A percentile compares a stretch with the other conserved stretches of the same genome.
These are phyloP conservation scores for Centella asiatica DNA, from an alignment of 129 eudicot genomes.

Conservation along the genomic window DNA sequence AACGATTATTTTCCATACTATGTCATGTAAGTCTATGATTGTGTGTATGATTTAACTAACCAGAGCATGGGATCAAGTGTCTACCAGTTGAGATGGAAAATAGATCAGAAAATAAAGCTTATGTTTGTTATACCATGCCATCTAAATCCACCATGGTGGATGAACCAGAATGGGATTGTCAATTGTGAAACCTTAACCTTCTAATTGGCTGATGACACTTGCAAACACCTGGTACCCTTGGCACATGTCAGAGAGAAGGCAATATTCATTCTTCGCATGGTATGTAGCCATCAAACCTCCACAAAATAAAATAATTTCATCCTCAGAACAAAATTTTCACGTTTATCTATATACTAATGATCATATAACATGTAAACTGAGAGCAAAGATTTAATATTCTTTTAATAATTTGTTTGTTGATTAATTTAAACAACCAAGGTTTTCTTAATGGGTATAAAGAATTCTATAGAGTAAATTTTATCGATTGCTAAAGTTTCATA, in stretches of 20 bases:
- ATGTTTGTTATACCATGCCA: background rate
- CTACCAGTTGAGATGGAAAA: background rate
- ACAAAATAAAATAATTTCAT: background rate
- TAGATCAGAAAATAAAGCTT: background rate
- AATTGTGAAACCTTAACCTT: slow-evolving; percentile 24
- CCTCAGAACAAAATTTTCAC: background rate
- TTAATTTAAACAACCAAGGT: too few species aligned
- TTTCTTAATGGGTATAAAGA: too few species aligned
- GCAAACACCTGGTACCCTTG: slow-evolving; percentile 81
- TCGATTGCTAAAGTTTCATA: too few species aligned
- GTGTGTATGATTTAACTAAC: too few species aligned
- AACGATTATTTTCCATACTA: too few species aligned
- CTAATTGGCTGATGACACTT: slow-evolving; percentile 68
- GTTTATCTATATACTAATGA: background rate
- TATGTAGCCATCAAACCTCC: slow-evolving; percentile 88
- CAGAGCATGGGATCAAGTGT: too few species aligned
- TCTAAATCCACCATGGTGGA: too few species aligned
- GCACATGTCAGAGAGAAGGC: slow-evolving; percentile 88
- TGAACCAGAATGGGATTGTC: background rate
- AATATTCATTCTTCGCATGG: slow-evolving; percentile 92
- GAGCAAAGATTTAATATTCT: too few species aligned
- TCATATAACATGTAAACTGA: too few species aligned
- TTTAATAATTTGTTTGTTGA: too few species aligned
- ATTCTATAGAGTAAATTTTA: too few species aligned
- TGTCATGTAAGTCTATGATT: too few species aligned